Evolutionary conservation across 306 rosid species (phyloP).

Genomic region (Malus sieversii): DNA sequence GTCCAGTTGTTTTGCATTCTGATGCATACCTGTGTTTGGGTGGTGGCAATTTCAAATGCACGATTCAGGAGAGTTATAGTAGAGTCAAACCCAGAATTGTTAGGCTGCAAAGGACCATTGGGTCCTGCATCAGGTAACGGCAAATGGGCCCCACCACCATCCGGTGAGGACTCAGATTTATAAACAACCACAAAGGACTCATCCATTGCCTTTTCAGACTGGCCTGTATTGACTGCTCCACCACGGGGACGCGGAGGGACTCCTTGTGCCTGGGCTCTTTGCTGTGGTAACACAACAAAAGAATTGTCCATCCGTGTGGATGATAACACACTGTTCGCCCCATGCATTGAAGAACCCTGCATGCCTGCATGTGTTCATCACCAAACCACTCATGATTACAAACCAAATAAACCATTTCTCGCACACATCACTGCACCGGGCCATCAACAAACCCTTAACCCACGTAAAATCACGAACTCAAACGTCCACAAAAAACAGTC

Average conservation of each 20-base stretch:
- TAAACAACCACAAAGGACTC: constrained; percentile 90
- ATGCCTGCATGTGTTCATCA: constrained; percentile 47
- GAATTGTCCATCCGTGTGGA: constrained; percentile 87
- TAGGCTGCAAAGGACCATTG: constrained; percentile 49
- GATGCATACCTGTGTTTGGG: constrained; percentile 74
- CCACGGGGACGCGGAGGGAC: constrained; percentile 58
- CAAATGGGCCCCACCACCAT: constrained; percentile 59
- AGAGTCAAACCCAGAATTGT: constrained; percentile 69
- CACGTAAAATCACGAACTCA: background rate
- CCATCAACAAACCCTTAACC: background rate
- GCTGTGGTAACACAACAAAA: constrained; percentile 76
- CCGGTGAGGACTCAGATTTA: constrained; percentile 69
- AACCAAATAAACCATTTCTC: background rate
- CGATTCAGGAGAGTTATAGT: constrained; percentile 69
- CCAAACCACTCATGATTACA: constrained; percentile 15
- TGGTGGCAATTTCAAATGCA: constrained; percentile 93
- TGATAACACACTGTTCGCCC: constrained; percentile 65
- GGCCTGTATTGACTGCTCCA: constrained; percentile 38
- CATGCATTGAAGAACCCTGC: constrained; percentile 79
- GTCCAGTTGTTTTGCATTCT: background rate
- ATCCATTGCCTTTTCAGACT: constrained; percentile 76
- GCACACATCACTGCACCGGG: background rate
- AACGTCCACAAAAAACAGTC: background rate
- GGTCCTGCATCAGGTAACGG: constrained; percentile 49
- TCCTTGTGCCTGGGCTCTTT: constrained; percentile 56